Evolutionary conservation across 164 flowering plant genomes (phyloP), one percentile per base, ranked within the genome.

Genomic region (Nelumbo lutea): DNA sequence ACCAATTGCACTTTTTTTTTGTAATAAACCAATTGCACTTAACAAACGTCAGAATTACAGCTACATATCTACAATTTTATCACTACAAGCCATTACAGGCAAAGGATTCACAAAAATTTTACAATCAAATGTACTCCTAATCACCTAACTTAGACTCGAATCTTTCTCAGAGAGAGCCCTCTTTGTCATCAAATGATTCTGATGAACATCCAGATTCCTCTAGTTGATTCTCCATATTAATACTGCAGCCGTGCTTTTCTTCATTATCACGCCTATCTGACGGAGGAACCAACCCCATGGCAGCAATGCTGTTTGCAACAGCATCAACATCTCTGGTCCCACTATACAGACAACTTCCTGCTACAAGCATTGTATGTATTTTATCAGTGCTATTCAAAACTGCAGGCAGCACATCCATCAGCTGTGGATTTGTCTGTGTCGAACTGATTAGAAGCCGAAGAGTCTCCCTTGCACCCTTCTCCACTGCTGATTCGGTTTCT

Each of bases 391-490:
- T 71, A 11, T 76, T 77, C 43, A 85, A 62, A 46, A 82, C 83
- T 41, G 83, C 72, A 44, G 94, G 90, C 39, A 85, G 64, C 60
- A 81, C 83, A 67, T 75, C 81, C 70, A 87, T 72, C 66, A 85
- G 66, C 68, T 75, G 80, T 5, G 83, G 76, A 68, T 67, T 78
- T 5, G 78, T 56, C 83, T 88, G 88, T 59, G 81, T 79, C 0
- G 97, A 86, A 65, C 83, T 80, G 2, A 95, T 77, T 64, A 95
- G 94, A 72, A 88, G 72, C 48, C 96, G 83, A 48, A 95, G 77
- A 0, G 99, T 95, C 76, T 95, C 98, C 65, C 95, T 84, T 1
- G 99, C 98, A 69, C 93, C 82, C 63, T 86, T 87, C 65, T 92
- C 99, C 52, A 84, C 82, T 68, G 76, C 43, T 5, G 96, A 83